phyloP scores from a whole-genome alignment of 495 filamentous ascomycete species.

The Cudoniella acicularis region DNA sequence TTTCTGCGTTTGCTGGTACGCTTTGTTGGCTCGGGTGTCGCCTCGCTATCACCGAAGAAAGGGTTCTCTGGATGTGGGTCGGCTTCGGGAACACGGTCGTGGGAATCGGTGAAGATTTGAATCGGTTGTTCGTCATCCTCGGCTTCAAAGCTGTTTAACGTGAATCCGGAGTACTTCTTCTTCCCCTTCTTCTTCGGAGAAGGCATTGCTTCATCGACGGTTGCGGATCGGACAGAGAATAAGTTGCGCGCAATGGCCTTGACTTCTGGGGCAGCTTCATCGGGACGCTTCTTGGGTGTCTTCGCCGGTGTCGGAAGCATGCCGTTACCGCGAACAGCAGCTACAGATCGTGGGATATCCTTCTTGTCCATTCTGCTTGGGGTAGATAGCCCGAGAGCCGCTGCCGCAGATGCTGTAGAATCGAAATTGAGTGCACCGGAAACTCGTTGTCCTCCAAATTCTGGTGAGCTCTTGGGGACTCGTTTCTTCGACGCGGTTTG shows the following conservation, averaged over 20 bases:
- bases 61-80: conserved; percentile 68
- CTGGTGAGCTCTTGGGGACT: conserved; percentile 28
- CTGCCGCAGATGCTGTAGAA: conserved; percentile 32
- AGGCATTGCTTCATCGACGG: conserved; percentile 53
- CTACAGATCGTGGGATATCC: conserved; percentile 11
- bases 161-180: conserved; percentile 55
- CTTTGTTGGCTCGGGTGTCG: conserved; percentile 36
- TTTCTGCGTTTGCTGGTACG: conserved; percentile 33
- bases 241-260: conserved; percentile 69
- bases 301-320: conserved; percentile 89
- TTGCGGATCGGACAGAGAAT: conserved; percentile 50
- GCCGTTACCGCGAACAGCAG: conserved; percentile 24
- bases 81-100: conserved; percentile 74
- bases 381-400: conserved; percentile 32
- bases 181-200: conserved; percentile 42
- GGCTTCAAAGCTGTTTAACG: conserved; percentile 65
- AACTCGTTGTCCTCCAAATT: conserved; percentile 32
- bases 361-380: conserved; percentile 15
- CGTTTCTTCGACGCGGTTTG: conserved; percentile 51
- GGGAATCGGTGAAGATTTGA: conserved; percentile 84
- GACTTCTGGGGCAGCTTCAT: conserved; percentile 49
- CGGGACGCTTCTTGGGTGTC: conserved; percentile 73
- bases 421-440: conserved; percentile 35
- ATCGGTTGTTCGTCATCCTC: conserved; percentile 57
- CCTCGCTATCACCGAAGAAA: conserved; percentile 53